phyloP scores from a whole-genome alignment of 805 yeast genomes.

The Wickerhamomyces canadensis region DNA sequence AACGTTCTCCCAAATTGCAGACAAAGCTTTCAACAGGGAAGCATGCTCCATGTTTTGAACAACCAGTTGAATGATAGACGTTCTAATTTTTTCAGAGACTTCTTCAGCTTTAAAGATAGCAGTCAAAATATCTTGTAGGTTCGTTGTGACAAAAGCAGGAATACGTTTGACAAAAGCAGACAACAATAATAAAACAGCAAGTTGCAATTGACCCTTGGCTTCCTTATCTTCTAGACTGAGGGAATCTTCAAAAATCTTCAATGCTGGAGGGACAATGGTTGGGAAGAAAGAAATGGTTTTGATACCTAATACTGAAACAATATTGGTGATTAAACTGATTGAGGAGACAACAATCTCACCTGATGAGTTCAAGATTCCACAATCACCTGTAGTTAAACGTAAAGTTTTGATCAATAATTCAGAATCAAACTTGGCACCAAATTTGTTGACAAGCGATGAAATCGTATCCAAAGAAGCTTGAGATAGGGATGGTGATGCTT shows the following conservation, averaged over 20 bases:
- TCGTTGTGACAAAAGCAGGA: constrained; percentile 77
- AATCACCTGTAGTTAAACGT: constrained; percentile 40
- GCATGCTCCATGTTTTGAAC: constrained; percentile 65
- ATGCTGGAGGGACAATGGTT: constrained; percentile 70
- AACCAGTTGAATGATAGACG: constrained; percentile 54
- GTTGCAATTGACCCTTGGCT: constrained; percentile 43
- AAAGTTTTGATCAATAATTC: constrained; percentile 45
- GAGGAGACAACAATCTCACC: constrained; percentile 71
- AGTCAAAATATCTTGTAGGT: constrained; percentile 54
- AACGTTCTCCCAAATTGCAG: constrained; percentile 54
- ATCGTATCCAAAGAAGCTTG: constrained; percentile 70
- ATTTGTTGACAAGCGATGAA: constrained; percentile 56
- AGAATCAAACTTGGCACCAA: constrained; percentile 46
- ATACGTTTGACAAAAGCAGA: constrained; percentile 75
- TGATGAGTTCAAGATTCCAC: constrained; percentile 47
- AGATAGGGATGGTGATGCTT: constrained; percentile 38
- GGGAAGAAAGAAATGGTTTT: constrained; percentile 82
- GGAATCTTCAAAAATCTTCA: constrained; percentile 47
- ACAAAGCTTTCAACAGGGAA: constrained; percentile 54
- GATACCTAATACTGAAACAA: constrained; percentile 75
- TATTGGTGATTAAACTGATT: constrained; percentile 61
- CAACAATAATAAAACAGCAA: constrained; percentile 64
- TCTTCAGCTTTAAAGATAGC: constrained; percentile 51
- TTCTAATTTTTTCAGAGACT: constrained; percentile 56
- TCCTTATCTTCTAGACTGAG: constrained; percentile 18